Conservation (phyloP, 1,284 basidiomycete genomes). For the Malassezia japonica region DNA sequence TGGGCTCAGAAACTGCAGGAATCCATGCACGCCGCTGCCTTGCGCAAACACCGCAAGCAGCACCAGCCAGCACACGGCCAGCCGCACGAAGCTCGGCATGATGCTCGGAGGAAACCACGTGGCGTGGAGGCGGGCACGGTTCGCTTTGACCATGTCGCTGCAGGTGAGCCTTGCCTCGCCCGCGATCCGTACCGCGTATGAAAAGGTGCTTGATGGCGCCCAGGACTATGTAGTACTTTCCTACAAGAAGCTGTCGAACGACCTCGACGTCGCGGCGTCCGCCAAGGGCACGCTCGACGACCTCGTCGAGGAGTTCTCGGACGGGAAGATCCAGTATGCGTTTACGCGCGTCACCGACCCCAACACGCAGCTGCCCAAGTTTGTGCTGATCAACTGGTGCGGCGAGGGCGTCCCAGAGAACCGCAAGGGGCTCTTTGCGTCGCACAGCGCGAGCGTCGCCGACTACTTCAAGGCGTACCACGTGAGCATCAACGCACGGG, state of each 20-base stretch:
- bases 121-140: conserved; percentile 9
- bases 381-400: conserved; percentile 67
- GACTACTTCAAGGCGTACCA: conserved; percentile 71
- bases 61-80: conserved; percentile 3
- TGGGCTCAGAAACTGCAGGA: conserved; percentile 5
- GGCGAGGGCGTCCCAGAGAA: conserved; percentile 89
- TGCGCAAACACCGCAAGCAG: conserved; percentile 4
- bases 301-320: conserved; percentile 83
- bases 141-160: conserved; percentile 37
- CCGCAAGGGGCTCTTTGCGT: conserved; percentile 82
- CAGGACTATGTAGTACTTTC: conserved; percentile 81
- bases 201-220: conserved; percentile 49
- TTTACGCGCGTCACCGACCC: conserved; percentile 79
- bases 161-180: conserved; percentile 62
- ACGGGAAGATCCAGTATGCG: conserved; percentile 89
- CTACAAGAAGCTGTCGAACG: conserved; percentile 75
- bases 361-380: conserved; percentile 81
- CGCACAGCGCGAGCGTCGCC: conserved; percentile 72
- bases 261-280: conserved; percentile 75
- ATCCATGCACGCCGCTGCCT: conserved; percentile 7
- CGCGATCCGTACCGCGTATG: conserved; percentile 52
- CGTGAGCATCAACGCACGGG: conserved; percentile 80
- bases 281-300: conserved; percentile 65
- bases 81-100: no score
- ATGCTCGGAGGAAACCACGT: conserved; percentile 2